Percentiles rank a stretch among this genome's conserved stretches.
phyloP scores from a whole-genome alignment of 2,329 filamentous ascomycete genomes.

The Pseudogymnoascus destructans region DNA sequence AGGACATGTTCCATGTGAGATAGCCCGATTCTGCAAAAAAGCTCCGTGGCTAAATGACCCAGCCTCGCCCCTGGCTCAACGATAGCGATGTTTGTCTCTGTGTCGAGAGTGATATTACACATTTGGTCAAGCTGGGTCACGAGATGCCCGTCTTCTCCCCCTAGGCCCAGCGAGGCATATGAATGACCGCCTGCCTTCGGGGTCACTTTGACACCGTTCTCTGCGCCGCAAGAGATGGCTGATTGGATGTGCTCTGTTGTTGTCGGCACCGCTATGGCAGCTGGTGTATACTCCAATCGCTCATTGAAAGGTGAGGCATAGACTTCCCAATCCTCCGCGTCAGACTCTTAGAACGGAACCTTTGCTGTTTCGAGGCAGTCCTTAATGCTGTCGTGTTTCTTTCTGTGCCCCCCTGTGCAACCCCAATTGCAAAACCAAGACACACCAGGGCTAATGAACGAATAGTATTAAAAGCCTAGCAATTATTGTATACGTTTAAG shows the following conservation, averaged over 20 bases:
- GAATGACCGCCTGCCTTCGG: slow-evolving; percentile 38
- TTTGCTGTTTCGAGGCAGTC: background rate
- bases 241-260: slow-evolving; percentile 27
- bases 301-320: slow-evolving; percentile 18
- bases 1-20: slow-evolving; percentile 34
- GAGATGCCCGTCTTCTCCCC: slow-evolving; percentile 30
- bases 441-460: background rate
- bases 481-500: background rate
- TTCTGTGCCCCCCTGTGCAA: background rate
- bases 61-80: slow-evolving; percentile 33
- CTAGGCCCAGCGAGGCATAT: slow-evolving; percentile 36
- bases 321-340: background rate
- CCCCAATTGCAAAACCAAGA: background rate
- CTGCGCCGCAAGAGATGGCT: slow-evolving; percentile 33
- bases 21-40: slow-evolving; percentile 27
- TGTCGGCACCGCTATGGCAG: slow-evolving; percentile 19
- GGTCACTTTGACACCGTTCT: slow-evolving; percentile 32
- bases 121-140: slow-evolving; percentile 32
- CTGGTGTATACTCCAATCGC: slow-evolving; percentile 14
- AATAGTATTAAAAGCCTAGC: background rate
- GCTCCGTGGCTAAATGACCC: slow-evolving; percentile 30
- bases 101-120: slow-evolving; percentile 25
- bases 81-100: slow-evolving; percentile 16
- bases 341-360: background rate
- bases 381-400: background rate